Evolutionary conservation across 805 yeast species (phyloP), one percentile per base, ranked within the genome.

Genomic region (Clavispora fructus): DNA sequence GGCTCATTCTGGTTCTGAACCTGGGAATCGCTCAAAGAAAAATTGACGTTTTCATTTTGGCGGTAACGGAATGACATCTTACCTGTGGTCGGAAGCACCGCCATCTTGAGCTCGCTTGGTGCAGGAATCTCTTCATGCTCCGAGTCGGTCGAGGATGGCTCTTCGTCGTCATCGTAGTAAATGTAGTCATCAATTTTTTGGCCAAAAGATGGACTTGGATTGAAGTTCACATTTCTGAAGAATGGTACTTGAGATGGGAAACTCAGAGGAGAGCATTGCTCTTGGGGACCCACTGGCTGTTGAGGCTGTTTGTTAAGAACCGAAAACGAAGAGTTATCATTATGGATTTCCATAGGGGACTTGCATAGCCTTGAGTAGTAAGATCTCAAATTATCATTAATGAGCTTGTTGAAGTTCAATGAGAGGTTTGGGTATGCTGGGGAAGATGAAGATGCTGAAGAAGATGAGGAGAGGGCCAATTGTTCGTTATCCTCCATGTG

Each of bases 21-120:
- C 43, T 47, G 31, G 28, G 40, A 49, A 37, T 52, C 57, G 40
- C 56, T 52, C 51, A 61, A 55, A 23, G 71, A 65, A 39, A 69
- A 62, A 47, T 65, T 68, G 45, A 68, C 53, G 45, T 67, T 66
- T 42, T 66, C 65, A 48, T 63, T 52, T 39, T 65, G 70, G 37
- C 73, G 61, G 52, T 69, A 69, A 50, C 62, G 66, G 48, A 68
- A 68, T 28, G 65, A 61, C 69, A 68, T 67, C 46, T 66, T 67
- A 35, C 57, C 56, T 6, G 47, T 33, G 26, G 47, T 25, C 5
- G 56, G 39, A 2, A 51, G 51, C 19, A 49, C 28, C 30, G 51
- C 53, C 27, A 50, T 43, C 14, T 35, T 27, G n/a, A 39, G 49
- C 12, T 41, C 25, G 25, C 16, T 44, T 30, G 49, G 45, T 9